Evolutionary conservation across 345 rosid species (phyloP).

Genomic region (Eutrema yunnanense): DNA sequence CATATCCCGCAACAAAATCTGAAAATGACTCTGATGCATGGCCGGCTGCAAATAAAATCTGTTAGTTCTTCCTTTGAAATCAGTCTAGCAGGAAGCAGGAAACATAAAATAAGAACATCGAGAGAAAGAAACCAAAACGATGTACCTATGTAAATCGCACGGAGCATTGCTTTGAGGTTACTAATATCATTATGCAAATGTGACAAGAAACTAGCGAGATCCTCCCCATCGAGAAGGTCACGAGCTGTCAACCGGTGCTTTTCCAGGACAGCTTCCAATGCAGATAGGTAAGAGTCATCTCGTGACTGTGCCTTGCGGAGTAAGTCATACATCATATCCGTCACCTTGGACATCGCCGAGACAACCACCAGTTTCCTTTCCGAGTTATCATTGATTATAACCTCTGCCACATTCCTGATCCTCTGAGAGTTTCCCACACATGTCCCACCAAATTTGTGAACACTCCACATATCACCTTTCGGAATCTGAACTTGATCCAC

Average conservation of each 20-base stretch:
- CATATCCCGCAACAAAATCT: constrained; percentile 93
- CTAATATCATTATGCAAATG: constrained; percentile 65
- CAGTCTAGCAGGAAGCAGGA: neutral
- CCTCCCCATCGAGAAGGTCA: constrained; percentile 80
- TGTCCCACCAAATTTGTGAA: constrained; percentile 97
- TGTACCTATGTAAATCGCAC: constrained; percentile 85
- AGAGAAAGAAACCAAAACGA: neutral
- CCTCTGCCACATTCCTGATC: constrained; percentile 76
- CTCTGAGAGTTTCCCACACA: constrained; percentile 89
- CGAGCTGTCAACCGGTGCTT: constrained; percentile 72
- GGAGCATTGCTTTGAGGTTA: constrained; percentile 96
- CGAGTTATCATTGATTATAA: constrained; percentile 54
- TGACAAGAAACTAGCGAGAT: constrained; percentile 69
- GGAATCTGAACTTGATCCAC: constrained; percentile 47
- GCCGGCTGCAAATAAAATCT: constrained; percentile 57
- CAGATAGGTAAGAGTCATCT: constrained; percentile 73
- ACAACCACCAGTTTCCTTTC: constrained; percentile 86
- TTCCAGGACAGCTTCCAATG: constrained; percentile 68
- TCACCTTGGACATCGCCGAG: constrained; percentile 97
- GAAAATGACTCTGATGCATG: constrained; percentile 95
- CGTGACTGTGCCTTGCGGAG: constrained; percentile 77
- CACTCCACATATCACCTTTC: constrained; percentile 76
- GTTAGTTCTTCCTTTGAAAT: neutral
- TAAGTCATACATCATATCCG: constrained; percentile 98
- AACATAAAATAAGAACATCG: neutral